These are phyloP conservation scores for Globisporangium polare DNA, from an alignment of 352 stramenopile genomes.

Conservation along the genomic window DNA sequence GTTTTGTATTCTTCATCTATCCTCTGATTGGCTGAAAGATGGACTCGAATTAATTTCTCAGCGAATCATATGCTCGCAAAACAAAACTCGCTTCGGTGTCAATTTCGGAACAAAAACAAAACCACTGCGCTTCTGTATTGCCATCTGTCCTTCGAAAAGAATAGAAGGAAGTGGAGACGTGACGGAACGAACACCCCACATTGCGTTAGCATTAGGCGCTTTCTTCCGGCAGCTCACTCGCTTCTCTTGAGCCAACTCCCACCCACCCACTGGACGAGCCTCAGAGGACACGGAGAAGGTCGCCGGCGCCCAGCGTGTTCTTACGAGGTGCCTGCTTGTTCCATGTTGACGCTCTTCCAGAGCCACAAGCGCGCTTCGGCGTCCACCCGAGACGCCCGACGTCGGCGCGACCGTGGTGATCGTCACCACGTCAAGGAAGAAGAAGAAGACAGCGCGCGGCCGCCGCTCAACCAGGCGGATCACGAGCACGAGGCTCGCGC, in stretches of 20 bases:
- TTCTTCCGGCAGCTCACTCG: too few species aligned
- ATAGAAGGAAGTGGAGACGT: too few species aligned
- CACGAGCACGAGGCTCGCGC: not conserved
- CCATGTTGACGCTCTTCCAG: constrained; percentile 11
- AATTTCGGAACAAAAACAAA: not conserved
- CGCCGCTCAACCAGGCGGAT: not conserved
- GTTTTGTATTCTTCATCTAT: not conserved
- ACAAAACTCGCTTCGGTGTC: not conserved
- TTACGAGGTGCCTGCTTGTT: too few species aligned
- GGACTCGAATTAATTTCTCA: not conserved
- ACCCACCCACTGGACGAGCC: not conserved
- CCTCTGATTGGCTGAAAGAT: not conserved
- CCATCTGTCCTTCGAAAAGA: too few species aligned
- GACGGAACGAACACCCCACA: too few species aligned
- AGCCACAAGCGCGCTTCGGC: not conserved
- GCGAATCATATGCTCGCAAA: not conserved
- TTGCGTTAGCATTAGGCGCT: too few species aligned
- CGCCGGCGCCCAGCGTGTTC: too few species aligned
- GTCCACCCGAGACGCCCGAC: not conserved
- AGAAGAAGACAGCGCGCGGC: not conserved
- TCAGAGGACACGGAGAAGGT: not conserved
- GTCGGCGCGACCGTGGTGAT: not conserved
- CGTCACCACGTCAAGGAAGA: not conserved
- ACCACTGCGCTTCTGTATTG: too few species aligned
- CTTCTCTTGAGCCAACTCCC: too few species aligned